Evolutionary conservation across 1,284 basidiomycete genomes (phyloP).

Genomic region (Heliocybe sulcata): DNA sequence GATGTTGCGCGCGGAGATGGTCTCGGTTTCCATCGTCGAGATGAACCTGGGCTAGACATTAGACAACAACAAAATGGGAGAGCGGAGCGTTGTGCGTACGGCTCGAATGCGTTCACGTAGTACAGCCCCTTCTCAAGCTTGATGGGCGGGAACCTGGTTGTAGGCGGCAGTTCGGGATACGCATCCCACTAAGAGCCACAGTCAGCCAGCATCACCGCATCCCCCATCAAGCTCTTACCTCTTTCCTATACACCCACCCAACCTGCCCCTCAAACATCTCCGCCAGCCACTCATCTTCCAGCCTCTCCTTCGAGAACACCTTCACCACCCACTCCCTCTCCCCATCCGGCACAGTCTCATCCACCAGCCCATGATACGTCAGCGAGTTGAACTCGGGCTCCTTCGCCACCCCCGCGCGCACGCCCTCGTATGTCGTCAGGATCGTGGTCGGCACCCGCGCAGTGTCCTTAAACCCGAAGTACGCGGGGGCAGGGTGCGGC

Average conservation of each 20-base stretch:
- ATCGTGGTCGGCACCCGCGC: constrained; percentile 56
- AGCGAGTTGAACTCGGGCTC: constrained; percentile 85
- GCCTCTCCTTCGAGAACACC: constrained; percentile 71
- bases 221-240: constrained; percentile 16
- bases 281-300: constrained; percentile 66
- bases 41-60: constrained; percentile 45
- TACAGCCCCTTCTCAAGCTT: constrained; percentile 73
- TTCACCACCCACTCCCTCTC: constrained; percentile 60
- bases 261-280: constrained; percentile 61
- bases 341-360: constrained; percentile 7
- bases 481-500: constrained; percentile 51
- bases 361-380: constrained; percentile 70
- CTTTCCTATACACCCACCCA: constrained; percentile 80
- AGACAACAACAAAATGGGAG: constrained; percentile 5
- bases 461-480: constrained; percentile 56
- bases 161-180: constrained; percentile 69
- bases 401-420: constrained; percentile 29
- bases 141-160: constrained; percentile 64
- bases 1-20: constrained; percentile 76
- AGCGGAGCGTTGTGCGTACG: constrained; percentile 35
- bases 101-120: constrained; percentile 88
- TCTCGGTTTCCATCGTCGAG: constrained; percentile 91
- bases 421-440: constrained; percentile 65
- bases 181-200: constrained; percentile 51
- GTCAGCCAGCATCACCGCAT: not conserved